These are phyloP conservation scores for Hyphopichia pseudoburtonii DNA, from an alignment of 1,139 yeast genomes.

Conservation along the genomic window DNA sequence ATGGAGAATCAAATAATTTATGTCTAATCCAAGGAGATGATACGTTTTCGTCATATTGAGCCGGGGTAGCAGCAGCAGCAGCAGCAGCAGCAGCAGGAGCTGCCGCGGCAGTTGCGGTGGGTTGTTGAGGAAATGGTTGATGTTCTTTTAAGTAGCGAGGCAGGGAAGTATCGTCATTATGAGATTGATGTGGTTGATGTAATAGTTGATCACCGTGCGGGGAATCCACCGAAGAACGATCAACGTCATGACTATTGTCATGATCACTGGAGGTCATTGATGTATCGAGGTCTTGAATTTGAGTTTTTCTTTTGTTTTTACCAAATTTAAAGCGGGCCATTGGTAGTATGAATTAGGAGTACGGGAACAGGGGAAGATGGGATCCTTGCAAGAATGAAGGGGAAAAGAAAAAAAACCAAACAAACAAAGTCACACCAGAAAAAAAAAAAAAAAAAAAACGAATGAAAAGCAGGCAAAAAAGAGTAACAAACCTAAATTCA, in stretches of 20 bases:
- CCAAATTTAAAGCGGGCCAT: constrained; percentile 34
- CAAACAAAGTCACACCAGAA: too few species aligned
- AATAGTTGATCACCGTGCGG: neutral
- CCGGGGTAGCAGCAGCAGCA: constrained; percentile 6
- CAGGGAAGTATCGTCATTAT: neutral
- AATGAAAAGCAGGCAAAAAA: neutral
- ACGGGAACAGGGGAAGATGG: neutral
- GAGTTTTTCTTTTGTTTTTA: constrained; percentile 21
- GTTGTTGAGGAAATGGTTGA: neutral
- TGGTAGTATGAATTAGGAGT: neutral
- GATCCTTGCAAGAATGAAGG: too few species aligned
- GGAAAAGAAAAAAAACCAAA: too few species aligned
- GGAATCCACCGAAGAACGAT: too few species aligned
- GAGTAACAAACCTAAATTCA: neutral
- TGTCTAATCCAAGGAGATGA: constrained; percentile 80
- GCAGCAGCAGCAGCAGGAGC: constrained; percentile 1
- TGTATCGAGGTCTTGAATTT: constrained; percentile 5
- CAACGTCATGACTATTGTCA: constrained; percentile 4
- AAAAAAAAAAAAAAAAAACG: neutral
- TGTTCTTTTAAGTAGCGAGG: neutral
- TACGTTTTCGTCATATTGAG: too few species aligned
- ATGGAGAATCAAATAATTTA: constrained; percentile 74
- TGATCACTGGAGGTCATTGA: constrained; percentile 7
- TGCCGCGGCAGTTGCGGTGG: neutral
- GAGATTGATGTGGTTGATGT: constrained; percentile 4